Percentiles rank a stretch among this genome's conserved stretches.
Conservation (phyloP, 768 basidiomycete species). For the Mycena amicta region DNA sequence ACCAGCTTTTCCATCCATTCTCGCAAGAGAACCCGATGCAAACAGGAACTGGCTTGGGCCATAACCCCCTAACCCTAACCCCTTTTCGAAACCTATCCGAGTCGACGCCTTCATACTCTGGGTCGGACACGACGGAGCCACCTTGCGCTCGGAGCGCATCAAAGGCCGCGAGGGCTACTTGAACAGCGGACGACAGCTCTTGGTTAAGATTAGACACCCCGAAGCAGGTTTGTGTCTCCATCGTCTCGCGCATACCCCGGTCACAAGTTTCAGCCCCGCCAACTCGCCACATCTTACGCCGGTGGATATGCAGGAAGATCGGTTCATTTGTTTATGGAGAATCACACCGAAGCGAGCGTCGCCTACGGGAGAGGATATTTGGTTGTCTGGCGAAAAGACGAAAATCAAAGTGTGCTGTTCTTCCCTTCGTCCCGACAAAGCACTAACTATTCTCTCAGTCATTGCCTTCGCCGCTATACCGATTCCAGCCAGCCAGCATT, state of each 20-base stretch:
- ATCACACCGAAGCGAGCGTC: slow-evolving; percentile 14
- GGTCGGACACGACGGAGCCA: too few species aligned
- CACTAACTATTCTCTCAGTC: slow-evolving; percentile 13
- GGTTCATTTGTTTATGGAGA: slow-evolving; percentile 16
- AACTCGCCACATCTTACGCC: too few species aligned
- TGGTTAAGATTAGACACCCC: too few species aligned
- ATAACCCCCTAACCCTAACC: too few species aligned
- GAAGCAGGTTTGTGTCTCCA: too few species aligned
- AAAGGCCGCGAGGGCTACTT: too few species aligned
- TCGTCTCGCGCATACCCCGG: too few species aligned
- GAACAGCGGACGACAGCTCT: too few species aligned
- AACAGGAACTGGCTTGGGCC: slow-evolving; percentile 89
- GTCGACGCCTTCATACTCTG: too few species aligned
- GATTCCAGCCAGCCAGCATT: slow-evolving; percentile 12
- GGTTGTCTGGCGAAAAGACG: slow-evolving; percentile 8
- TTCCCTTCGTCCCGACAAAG: neutral
- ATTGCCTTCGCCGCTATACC: slow-evolving; percentile 10
- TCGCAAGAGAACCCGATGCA: slow-evolving; percentile 95
- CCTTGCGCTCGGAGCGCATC: too few species aligned
- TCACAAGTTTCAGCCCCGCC: too few species aligned
- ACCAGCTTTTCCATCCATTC: slow-evolving; percentile 95
- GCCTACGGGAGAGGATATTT: slow-evolving; percentile 18
- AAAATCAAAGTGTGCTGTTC: neutral
- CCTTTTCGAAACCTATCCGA: too few species aligned
- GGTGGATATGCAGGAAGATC: slow-evolving; percentile 15